Evolutionary conservation across 805 yeast genomes (phyloP), one percentile per base, ranked within the genome.

Genomic region (Candida sanyiensis): DNA sequence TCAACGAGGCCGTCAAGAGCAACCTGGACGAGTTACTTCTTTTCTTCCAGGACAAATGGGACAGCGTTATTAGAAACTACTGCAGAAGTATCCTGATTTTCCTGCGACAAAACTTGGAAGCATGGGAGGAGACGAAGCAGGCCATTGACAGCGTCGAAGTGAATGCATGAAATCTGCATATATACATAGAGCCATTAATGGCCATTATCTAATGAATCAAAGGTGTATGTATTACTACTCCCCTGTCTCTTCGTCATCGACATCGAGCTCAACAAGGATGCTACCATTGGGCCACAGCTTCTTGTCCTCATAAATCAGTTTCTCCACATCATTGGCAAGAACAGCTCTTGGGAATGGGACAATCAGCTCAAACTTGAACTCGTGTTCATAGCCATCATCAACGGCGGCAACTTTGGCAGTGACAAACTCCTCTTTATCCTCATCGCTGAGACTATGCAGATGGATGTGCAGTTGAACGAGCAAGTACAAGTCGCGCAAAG

Each of bases 281-380:
- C 74, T 80, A 2, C 88, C 88, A 49, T 70, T 80, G n/a, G 93
- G 93, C 72, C 74, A 78, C n/a, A 83, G 53, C 26, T 70, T 63
- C 1, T 61, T 49, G 26, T 66, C 67, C 23, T 73, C 72, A 22
- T 51, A 53, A 6, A 83, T 56, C 3, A 38, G 19, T 15, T 43
- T 38, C 0, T 53, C 50, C 11, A 52, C 42, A 22, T 62, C 62
- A 5, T 50, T 42, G 4, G 62, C 66, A 12, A 83, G 56, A n/a
- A 61, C 58, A 33, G 57, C 66, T 45, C 85, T 69, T 4, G 88
- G 88, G 56, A 78, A 71, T 2, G 86, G 78, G 3, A 82, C 73
- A 3, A 70, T 69, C 24, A 84, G 59, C 39, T 69, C 72, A 56
- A 84, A 83, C n/a, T 57, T 56, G 46, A 70, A 77, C 3, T 57